Base-by-base conservation (phyloP, 2,329 filamentous ascomycete species). In the Seiridium unicorne region DNA sequence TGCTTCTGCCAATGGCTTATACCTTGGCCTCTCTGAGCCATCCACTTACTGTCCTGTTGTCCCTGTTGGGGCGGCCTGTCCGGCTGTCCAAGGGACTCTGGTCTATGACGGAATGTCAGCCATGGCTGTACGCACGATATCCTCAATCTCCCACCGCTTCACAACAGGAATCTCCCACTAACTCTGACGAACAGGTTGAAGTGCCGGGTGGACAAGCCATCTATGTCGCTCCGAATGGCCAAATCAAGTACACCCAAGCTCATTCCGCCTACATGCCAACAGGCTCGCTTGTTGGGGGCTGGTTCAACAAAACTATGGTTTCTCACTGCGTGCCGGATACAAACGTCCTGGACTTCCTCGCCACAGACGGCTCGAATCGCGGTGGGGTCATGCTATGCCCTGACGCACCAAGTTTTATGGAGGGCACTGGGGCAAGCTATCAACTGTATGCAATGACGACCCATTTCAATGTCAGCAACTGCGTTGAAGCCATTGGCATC, bases 181-280 rank as follows among this genome's bases (percentile, higher is more conserved):
- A 26, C 13, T 35, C 3, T 26, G 31, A 6, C 18, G 4, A 7
- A 31, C 8, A 77, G 74, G 80, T 84, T 38, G 69, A 79, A 36
- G 87, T 89, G 4, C 86, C 87, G 4, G 87, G 87, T 35, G 87
- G 88, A 34, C 87, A 90, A 66, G 73, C 79, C 60, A 78, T 88
- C 65, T 90, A 85, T 70, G 77, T 89, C 60, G 76, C 73, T 3
- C 75, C 80, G 3, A 71, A 77, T 34, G 88, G 87, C 5, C 74
- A 78, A 8, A 70, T 90, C 60, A 76, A 77, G 58, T 89, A 84
- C 74, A 84, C 85, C 0, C 63, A 67, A 26, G 78, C 86, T 0
- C 85, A 89, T 73, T 86, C 84, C 0, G 73, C 71, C 2, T 73
- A 67, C 59, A 80, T 81, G 4, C 85, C 86, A 0, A 62, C 72